Conservation (phyloP, 345 rosid species). For the Citrus sp. region DNA sequence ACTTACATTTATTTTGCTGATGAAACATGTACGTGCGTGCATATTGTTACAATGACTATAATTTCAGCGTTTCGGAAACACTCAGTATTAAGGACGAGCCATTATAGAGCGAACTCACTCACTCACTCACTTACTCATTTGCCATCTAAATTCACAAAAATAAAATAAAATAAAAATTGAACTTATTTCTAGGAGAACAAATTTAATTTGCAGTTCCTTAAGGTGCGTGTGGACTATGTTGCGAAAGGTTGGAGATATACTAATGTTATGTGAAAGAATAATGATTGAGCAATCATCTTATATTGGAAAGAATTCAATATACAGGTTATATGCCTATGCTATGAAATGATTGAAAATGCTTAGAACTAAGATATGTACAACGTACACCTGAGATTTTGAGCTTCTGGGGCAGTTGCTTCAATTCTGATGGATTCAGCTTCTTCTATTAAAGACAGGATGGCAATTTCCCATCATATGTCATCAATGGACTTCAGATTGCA, state of each 20-base stretch:
- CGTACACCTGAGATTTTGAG: conserved; percentile 20
- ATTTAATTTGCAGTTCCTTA: no score
- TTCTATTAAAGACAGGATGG: neutral
- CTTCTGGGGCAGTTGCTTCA: conserved; percentile 7
- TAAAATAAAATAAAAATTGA: no score
- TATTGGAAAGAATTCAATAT: conserved; percentile 2
- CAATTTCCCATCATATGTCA: neutral
- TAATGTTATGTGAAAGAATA: neutral
- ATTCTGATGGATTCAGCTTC: conserved; percentile 6
- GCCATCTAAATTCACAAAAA: no score
- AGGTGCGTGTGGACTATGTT: neutral
- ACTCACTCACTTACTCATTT: no score
- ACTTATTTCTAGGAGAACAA: no score
- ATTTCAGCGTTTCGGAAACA: no score
- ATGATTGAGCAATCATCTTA: neutral
- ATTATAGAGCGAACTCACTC: no score
- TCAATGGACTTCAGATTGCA: neutral
- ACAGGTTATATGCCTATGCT: conserved; percentile 18
- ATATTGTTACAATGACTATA: no score
- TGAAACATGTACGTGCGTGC: no score
- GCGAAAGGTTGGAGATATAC: neutral
- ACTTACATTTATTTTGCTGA: no score
- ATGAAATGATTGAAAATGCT: conserved; percentile 1
- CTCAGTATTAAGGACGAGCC: no score
- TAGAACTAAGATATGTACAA: conserved; percentile 22